phyloP scores from a whole-genome alignment of 225 moss, liverwort and hornwort genomes.

The Thuidium tamariscinum region DNA sequence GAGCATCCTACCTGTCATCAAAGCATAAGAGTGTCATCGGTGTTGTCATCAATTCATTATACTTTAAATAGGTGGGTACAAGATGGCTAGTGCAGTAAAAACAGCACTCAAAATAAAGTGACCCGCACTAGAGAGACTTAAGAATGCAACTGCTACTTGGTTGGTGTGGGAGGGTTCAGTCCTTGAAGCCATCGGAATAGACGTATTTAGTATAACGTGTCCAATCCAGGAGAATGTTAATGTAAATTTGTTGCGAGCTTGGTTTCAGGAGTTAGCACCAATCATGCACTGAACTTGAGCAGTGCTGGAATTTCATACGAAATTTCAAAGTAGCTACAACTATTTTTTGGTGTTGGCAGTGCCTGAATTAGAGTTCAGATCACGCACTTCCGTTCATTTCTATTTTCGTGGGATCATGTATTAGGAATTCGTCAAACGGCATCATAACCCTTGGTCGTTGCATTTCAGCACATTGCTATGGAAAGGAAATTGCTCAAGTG shows the following conservation, averaged over 20 bases:
- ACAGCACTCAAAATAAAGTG: not conserved
- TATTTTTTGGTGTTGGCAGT: not conserved
- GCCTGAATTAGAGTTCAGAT: not conserved
- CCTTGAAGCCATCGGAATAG: not conserved
- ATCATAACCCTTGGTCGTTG: not conserved
- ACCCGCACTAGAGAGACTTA: not conserved
- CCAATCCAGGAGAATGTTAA: not conserved
- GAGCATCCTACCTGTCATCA: not conserved
- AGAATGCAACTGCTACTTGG: not conserved
- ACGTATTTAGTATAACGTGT: not conserved
- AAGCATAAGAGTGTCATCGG: not conserved
- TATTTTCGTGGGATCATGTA: not conserved
- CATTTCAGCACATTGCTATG: slow-evolving; percentile 62
- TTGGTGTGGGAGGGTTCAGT: not conserved
- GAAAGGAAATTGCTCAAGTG: slow-evolving; percentile 72
- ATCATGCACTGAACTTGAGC: not conserved
- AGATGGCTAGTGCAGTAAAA: not conserved
- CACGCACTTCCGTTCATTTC: not conserved
- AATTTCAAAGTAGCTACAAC: not conserved
- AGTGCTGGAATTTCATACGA: not conserved
- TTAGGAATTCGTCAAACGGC: not conserved
- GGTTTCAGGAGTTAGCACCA: not conserved
- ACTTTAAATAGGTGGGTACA: not conserved
- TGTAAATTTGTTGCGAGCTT: not conserved
- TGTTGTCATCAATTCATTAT: not conserved